Conservation (phyloP, 495 filamentous ascomycete genomes). For the Annulohypoxylon maeteangense region DNA sequence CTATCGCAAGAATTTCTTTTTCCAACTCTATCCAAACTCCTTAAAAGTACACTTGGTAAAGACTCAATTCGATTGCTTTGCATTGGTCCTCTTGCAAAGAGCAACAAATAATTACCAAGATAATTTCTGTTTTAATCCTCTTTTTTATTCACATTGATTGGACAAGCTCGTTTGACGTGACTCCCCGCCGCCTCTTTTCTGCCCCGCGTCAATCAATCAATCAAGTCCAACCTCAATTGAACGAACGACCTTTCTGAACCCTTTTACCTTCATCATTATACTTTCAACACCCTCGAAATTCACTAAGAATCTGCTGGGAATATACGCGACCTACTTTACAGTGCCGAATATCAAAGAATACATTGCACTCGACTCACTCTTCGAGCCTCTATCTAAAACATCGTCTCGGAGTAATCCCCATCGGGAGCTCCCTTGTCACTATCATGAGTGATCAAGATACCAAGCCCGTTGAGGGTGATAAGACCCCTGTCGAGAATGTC, state of each 20-base stretch:
- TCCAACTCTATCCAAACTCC: conserved; percentile 4
- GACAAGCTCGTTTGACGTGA: conserved; percentile 16
- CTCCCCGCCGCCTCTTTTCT: conserved; percentile 28
- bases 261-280: neutral
- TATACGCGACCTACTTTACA: neutral
- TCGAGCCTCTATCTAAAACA: neutral
- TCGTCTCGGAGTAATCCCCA: neutral
- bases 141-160: conserved; percentile 9
- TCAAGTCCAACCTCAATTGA: conserved; percentile 6
- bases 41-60: neutral
- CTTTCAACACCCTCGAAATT: neutral
- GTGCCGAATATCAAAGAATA: neutral
- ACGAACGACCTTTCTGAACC: neutral
- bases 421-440: conserved; percentile 3
- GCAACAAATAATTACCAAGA: neutral
- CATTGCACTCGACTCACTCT: neutral
- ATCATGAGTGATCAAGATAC: conserved; percentile 45
- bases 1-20: conserved; percentile 13
- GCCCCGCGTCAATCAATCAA: conserved; percentile 35
- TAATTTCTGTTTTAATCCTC: neutral
- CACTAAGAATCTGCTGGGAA: neutral
- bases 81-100: neutral
- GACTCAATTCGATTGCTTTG: neutral
- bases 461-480: conserved; percentile 42
- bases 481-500: conserved; percentile 6